A percentile compares a stretch with the other conserved stretches of the same genome.
These are phyloP conservation scores for Prunus mira DNA, from an alignment of 306 rosid species.

Conservation along the genomic window DNA sequence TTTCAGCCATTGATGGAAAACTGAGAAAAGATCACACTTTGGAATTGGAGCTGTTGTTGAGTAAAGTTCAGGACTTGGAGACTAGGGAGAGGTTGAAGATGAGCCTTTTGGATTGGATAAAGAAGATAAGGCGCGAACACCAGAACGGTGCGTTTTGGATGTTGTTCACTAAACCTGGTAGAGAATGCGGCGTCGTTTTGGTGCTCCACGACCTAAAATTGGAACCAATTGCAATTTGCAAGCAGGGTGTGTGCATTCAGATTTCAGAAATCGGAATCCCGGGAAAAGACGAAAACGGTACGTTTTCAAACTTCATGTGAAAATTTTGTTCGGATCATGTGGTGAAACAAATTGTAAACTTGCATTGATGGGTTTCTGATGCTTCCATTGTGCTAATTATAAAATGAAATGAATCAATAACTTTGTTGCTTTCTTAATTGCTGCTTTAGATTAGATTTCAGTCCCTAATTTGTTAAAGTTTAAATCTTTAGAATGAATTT, in stretches of 20 bases:
- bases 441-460: neutral
- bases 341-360: neutral
- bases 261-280: neutral
- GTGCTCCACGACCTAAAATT: neutral
- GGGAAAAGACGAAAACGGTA: neutral
- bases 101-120: slow-evolving; percentile 6
- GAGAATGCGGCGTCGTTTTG: neutral
- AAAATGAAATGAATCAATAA: neutral
- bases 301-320: neutral
- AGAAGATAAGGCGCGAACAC: neutral
- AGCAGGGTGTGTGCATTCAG: neutral
- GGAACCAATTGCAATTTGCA: neutral
- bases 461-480: neutral
- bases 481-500: neutral
- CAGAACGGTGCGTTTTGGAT: slow-evolving; percentile 5
- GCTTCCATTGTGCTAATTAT: neutral
- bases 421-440: neutral
- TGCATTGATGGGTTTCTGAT: neutral
- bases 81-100: neutral
- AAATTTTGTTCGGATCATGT: neutral
- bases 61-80: too few species aligned
- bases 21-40: neutral
- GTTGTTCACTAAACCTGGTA: neutral
- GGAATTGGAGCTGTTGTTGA: neutral
- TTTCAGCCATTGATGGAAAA: slow-evolving; percentile 22